Evolutionary conservation across 1,139 yeast species (phyloP).

Genomic region (Geotrichum candidum): DNA sequence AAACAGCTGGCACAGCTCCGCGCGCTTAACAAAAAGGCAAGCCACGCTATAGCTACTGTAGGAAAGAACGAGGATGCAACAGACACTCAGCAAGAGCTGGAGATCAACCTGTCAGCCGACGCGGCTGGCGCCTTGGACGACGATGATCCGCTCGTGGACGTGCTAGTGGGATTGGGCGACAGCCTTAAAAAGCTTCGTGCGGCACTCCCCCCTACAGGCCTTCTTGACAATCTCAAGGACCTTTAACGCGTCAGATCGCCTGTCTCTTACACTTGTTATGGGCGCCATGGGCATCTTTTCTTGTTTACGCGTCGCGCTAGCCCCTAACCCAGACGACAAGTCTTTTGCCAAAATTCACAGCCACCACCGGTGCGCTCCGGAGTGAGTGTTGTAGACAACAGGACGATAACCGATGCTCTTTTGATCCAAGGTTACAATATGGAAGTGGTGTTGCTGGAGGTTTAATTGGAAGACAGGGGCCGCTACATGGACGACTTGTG

Average conservation of each 20-base stretch:
- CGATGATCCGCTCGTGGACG: neutral
- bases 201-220: neutral
- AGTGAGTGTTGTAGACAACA: neutral
- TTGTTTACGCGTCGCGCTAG: neutral
- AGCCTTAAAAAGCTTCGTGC: neutral
- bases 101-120: neutral
- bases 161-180: neutral
- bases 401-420: too few relatives aligned
- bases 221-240: neutral
- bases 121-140: neutral
- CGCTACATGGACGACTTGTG: too few relatives aligned
- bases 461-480: too few relatives aligned
- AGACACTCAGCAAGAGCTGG: neutral
- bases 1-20: constrained; percentile 4
- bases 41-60: neutral
- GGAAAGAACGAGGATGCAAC: neutral
- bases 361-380: neutral
- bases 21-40: neutral
- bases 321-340: neutral
- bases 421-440: too few relatives aligned
- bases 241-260: neutral
- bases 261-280: neutral
- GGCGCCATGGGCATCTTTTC: neutral
- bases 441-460: too few relatives aligned
- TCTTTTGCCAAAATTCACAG: neutral